Conservation (phyloP, 306 rosid genomes). For the Corylus heterophylla region DNA sequence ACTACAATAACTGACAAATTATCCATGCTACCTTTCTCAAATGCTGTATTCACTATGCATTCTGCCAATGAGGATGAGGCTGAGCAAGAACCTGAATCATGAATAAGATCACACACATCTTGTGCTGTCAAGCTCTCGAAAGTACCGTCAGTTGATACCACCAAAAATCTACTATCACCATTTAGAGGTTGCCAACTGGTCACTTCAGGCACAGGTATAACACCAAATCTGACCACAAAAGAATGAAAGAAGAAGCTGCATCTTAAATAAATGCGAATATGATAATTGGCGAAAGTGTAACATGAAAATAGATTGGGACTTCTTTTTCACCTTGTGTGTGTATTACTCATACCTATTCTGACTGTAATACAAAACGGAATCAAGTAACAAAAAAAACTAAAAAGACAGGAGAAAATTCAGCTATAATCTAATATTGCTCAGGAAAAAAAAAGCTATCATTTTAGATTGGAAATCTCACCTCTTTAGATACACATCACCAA, state of each 20-base stretch:
- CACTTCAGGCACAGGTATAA: constrained; percentile 10
- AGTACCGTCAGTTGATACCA: constrained; percentile 8
- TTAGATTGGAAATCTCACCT: background rate
- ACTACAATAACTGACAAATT: constrained; percentile 7
- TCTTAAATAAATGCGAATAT: background rate
- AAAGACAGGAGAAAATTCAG: background rate
- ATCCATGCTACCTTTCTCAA: background rate
- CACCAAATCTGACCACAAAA: constrained; percentile 11
- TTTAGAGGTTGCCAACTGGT: background rate
- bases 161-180: background rate
- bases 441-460: too few species aligned
- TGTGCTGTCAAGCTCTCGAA: constrained; percentile 15
- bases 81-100: background rate
- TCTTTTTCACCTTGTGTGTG: background rate
- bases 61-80: background rate
- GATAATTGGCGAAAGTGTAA: background rate
- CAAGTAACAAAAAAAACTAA: background rate
- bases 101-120: background rate
- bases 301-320: background rate
- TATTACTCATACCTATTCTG: background rate
- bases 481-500: constrained; percentile 12
- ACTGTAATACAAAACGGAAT: background rate
- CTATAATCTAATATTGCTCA: background rate
- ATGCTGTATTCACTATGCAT: background rate
- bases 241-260: background rate